phyloP scores from a whole-genome alignment of 2,329 filamentous ascomycete species.

The Colletotrichum spaethianum region DNA sequence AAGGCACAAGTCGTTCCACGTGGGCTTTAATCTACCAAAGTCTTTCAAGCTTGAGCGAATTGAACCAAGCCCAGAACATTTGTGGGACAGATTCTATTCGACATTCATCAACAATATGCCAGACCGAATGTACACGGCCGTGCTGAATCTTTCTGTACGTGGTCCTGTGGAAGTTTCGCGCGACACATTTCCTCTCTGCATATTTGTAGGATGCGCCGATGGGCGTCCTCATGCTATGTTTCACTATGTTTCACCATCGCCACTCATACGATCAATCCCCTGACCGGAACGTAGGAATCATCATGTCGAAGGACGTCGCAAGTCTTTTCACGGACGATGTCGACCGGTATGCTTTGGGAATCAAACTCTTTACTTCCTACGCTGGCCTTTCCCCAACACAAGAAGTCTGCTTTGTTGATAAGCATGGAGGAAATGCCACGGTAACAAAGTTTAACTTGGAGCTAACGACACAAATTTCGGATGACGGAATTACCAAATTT shows the following conservation, averaged over 20 bases:
- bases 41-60: not conserved
- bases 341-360: too few species aligned
- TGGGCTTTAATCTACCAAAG: not conserved
- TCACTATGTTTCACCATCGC: too few species aligned
- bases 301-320: not conserved
- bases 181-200: not conserved
- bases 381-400: too few species aligned
- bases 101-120: not conserved
- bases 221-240: not conserved
- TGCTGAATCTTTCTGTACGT: not conserved
- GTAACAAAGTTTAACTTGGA: too few species aligned
- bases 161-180: too few species aligned
- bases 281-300: not conserved
- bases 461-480: not conserved
- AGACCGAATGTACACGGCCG: not conserved
- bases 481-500: not conserved
- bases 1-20: not conserved
- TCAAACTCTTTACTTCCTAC: too few species aligned
- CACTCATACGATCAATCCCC: not conserved
- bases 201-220: too few species aligned
- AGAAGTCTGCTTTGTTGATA: too few species aligned
- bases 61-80: not conserved
- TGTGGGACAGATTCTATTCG: not conserved
- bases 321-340: not conserved
- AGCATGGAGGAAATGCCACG: too few species aligned